Evolutionary conservation across 306 rosid genomes (phyloP).

Genomic region (Casuarina glauca): DNA sequence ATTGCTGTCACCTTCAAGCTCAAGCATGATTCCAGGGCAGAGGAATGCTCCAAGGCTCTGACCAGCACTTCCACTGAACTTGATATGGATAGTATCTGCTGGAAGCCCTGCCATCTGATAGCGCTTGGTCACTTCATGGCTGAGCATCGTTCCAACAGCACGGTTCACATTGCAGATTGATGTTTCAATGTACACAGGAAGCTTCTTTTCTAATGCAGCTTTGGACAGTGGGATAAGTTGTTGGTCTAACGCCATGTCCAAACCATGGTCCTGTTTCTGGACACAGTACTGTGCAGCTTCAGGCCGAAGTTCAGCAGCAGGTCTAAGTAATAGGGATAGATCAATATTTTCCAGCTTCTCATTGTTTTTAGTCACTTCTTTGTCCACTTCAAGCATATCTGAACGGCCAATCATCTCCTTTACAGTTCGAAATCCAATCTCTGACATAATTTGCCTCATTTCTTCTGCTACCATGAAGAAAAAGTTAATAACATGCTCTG

Average conservation of each 20-base stretch:
- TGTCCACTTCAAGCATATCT: conserved; percentile 93
- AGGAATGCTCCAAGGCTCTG: conserved; percentile 99
- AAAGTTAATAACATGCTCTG: conserved; percentile 95
- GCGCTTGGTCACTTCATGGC: conserved; percentile 92
- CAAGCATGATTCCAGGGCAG: conserved; percentile 87
- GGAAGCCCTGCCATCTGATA: conserved; percentile 90
- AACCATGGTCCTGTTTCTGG: conserved; percentile 89
- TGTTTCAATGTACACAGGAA: conserved; percentile 86
- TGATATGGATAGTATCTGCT: conserved; percentile 80
- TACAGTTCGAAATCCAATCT: conserved; percentile 76
- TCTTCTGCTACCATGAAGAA: conserved; percentile 98
- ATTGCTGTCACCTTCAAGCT: conserved; percentile 98
- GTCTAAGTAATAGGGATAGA: conserved; percentile 81
- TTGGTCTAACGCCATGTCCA: conserved; percentile 94
- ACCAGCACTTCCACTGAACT: conserved; percentile 87
- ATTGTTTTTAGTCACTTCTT: conserved; percentile 68
- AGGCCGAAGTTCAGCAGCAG: conserved; percentile 93
- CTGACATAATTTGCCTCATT: conserved; percentile 90
- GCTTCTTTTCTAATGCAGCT: conserved; percentile 83
- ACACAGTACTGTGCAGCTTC: conserved; percentile 93
- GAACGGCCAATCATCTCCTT: conserved; percentile 97
- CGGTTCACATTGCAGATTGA: conserved; percentile 77
- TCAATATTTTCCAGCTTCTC: conserved; percentile 89
- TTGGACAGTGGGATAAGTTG: conserved; percentile 63
- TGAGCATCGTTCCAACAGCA: conserved; percentile 98